Base-by-base conservation (phyloP, 495 filamentous ascomycete species). In the Penicillium alfredii region DNA sequence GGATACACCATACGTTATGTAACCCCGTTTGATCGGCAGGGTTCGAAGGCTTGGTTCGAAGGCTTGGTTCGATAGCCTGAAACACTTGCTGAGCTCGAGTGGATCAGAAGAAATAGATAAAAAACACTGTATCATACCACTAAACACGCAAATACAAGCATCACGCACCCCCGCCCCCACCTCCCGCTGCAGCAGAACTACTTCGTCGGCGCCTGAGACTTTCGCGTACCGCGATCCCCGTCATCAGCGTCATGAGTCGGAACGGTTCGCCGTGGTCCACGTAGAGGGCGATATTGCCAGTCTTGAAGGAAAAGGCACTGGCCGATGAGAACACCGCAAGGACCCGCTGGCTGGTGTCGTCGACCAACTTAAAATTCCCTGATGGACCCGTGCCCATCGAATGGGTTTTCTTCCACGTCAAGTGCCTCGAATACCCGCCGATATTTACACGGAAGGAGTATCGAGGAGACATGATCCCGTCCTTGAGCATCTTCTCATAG, bases 341-440 rank as follows among this genome's bases (percentile, higher is more conserved):
- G 8, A 62, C 28, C 9, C 40, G 30, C 9, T 42, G 42, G 1
- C 21, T 60, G 4, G 42, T 29, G 23, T 61, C 57, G 13, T 63
- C 46, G 12, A 60, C 48, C 8, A 64, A 37, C 30, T 68, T 65
- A 30, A 47, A 45, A 14, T 53, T 56, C 15, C 44, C 47, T 6
- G 15, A 20, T 10, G 41, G 44, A 12, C 42, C 48, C 5, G 36
- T 33, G 3, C 51, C 56, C 9, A 58, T 47, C n/a, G 39, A 33
- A 17, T 51, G 52, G 6, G 60, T 68, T 18, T 42, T 24, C 33
- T 61, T 60, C 64, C 64, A 68, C n/a, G 10, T 56, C 33, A 23
- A 63, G 64, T 4, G 40, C 41, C 13, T 42, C 35, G 2, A 16
- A 22, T 6, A 15, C 42, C 14, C 29, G 15, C 1, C 32, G 1